Base-by-base conservation (phyloP, 83 land plant genomes). In the Isoetes engelmannii region DNA sequence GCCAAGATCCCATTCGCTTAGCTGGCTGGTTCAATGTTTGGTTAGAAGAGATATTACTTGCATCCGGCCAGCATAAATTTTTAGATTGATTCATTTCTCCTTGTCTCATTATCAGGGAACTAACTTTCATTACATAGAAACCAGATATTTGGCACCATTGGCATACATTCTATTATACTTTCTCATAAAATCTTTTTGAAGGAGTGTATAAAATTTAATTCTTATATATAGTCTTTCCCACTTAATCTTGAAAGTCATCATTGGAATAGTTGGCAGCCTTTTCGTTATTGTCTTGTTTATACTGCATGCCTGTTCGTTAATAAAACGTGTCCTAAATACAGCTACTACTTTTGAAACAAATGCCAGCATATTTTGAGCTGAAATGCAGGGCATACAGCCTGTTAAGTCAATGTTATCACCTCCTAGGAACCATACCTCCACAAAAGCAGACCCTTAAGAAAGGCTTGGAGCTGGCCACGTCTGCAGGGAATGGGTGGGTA, bases 371-470 rank as follows among this genome's bases (percentile, higher is more conserved):
- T 65, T 85, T 88, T 54, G 89, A 86, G 65, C 79, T 95, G 65
- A 90, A 91, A 75, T 85, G 87, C 71, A 77, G 89, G 71, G 85
- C 93, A 1, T 89, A 80, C 67, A 86, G 91, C 64, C 69, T 95
- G 67, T 77, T 95, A 20, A 83, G 93, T 75, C 92, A 85, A 70
- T 90, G 97, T 70, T 91, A 95, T 67, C 89, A 88, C 63, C 84
- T 95, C 7, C 82, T 85, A 7, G 99, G 99, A 17, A 85, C 90
- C 13, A 81, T 80, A 54, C 77, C 85, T 53, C 80, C 81, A 1
- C 88, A 86, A 68, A 87, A 87, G 73, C 93, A 86, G 60, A 82
- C 86, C 6, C 46, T 95, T 37, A 77, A 80, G 71, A 88, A 88
- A 54, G 99, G 82, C 45, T 61, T 95, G 48, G 90, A 87, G 56